Base-by-base conservation (phyloP, 306 rosid genomes). In the Cucurbita argyrosperma region DNA sequence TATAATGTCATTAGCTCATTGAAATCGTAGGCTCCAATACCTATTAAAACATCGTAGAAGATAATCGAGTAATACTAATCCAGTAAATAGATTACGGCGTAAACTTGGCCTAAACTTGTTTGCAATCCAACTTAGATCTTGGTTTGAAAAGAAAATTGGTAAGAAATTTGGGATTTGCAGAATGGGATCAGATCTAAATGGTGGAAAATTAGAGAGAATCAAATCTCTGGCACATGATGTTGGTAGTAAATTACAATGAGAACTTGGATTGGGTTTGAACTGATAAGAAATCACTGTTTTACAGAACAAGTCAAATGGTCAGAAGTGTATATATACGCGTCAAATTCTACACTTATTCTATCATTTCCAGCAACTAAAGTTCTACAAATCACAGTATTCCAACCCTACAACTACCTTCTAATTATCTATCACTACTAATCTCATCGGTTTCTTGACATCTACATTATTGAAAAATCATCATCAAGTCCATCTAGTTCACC, bases 401-500 rank as follows among this genome's bases (percentile, higher is more conserved):
- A 54, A 19, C 39, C 12, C 76, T 72, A 72, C 76, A 72, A 72
- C 56, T 73, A 56, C 60, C 60, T 51, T 51, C 74, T 70, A 70
- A 70, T 26, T 51, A 10, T n/a, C 74, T 70, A 70, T 21, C 11
- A 26, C 72, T 12, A 49, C 74, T 30, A 49, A 69, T 26, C 45
- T 69, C 39, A 46, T 26, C 26, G 4, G 46, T 50, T 70, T 14
- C 74, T 26, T 70, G 57, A 35, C 47, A 77, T 43, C 83, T 82
- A 81, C 97, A 94, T 91, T 65, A 94, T 73, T 2, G 90, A 77
- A 82, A 90, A 94, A 7, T 94, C 97, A 52, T 94, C 98, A 58
- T 94, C 95, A 72, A 94, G 92, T 0, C 98, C 98, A 64, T 89
- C 98, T 79, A 94, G 72, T 74, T 89, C 90, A 61, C 98, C 98